Conservation (phyloP, 441 rosid genomes). For the Hura crepitans region DNA sequence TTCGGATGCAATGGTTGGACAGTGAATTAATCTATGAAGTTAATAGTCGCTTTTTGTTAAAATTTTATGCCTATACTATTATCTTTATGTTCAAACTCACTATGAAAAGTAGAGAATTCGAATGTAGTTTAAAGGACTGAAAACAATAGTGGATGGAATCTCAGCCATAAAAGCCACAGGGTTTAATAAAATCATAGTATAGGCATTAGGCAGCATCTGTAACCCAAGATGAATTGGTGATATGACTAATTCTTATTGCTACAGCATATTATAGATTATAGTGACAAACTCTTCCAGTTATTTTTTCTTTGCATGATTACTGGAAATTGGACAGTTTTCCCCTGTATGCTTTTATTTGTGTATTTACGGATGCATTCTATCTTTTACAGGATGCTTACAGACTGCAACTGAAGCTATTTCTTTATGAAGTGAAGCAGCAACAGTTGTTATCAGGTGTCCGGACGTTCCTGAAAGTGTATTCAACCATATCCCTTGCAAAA, state of each 20-base stretch:
- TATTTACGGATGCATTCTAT: not conserved
- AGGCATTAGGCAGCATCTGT: not conserved
- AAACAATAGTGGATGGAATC: not conserved
- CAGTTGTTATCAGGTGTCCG: slow-evolving; percentile 77
- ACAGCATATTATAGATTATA: too few species aligned
- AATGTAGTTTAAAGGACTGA: not conserved
- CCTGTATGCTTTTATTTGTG: not conserved
- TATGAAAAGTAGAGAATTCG: not conserved
- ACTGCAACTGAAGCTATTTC: slow-evolving; percentile 88
- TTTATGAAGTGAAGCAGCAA: slow-evolving; percentile 90
- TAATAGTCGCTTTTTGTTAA: not conserved
- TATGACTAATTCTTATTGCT: not conserved
- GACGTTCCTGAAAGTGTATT: slow-evolving; percentile 76
- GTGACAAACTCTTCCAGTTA: not conserved
- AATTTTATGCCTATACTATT: not conserved
- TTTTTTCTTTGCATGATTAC: not conserved
- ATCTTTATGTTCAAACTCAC: not conserved
- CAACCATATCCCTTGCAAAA: slow-evolving; percentile 74
- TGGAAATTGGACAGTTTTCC: not conserved
- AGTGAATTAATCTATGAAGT: not conserved
- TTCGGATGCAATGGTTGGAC: not conserved
- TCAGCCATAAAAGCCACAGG: not conserved
- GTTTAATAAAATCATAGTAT: not conserved
- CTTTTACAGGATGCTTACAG: slow-evolving; percentile 80
- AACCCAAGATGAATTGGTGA: not conserved